Evolutionary conservation across 257 asterid genomes (phyloP), one percentile per base, ranked within the genome.

Genomic region (Prunella vulgaris): DNA sequence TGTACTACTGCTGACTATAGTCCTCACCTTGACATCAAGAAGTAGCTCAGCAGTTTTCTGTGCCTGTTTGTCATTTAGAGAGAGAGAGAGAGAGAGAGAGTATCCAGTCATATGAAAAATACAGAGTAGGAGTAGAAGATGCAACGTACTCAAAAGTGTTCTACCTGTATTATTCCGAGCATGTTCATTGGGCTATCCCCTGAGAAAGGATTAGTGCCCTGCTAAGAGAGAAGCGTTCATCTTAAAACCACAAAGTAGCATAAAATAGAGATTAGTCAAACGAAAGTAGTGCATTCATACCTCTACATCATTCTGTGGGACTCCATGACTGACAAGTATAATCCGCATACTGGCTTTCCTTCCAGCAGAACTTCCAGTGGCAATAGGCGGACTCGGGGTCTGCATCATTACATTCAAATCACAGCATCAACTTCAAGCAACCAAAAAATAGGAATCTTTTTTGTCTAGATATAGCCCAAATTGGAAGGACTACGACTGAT

Each of bases 311-410:
- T 65, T 79, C 77, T 72, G 81, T 22, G 95, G 66, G 72, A 82
- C 70, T 65, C 97, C 97, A 44, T 85, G 92, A 69, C 81, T 79
- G 33, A 85, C 88, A 18, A 93, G 89, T 75, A 93, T 83, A 15
- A 93, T 71, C 57, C 90, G 83, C 37, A 17, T 78, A 68, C 83
- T 84, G 70, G 93, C 28, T 82, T 88, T 90, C 84, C 97, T 85
- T 44, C 94, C 98, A 15, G 52, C 96, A 20, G 95, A 84, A 70
- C 73, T 75, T 65, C 92, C 87, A 63, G 68, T 58, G 46, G 84
- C 87, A 59, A 93, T 17, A 15, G 98, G 98, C 7, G 98, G 85
- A 77, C 92, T 78, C 44, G 98, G 95, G 44, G 98, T 93, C 98
- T 93, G 97, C 90, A 83, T 76, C 72, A 87, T 79, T 79, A 85